A percentile compares a stretch with the other conserved stretches of the same genome.
Evolutionary conservation across 768 basidiomycete species (phyloP).

Genomic region (Auricularia heimuer): DNA sequence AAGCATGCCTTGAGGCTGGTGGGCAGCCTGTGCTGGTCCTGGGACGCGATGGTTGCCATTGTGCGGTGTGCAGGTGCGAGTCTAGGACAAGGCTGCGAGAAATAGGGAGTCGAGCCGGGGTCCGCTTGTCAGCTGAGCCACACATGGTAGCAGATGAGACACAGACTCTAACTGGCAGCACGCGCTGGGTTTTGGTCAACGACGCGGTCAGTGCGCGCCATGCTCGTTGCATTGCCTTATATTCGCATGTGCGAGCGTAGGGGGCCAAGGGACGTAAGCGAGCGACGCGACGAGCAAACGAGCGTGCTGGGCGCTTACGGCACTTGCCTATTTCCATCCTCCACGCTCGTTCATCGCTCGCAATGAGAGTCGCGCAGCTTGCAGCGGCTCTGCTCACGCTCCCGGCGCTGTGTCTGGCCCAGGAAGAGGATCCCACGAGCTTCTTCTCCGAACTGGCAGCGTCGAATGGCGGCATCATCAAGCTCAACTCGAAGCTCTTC

Average conservation of each 20-base stretch:
- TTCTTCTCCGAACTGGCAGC: slow-evolving; percentile 62
- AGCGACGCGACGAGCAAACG: too few species aligned
- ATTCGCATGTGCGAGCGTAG: too few species aligned
- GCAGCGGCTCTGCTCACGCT: not conserved
- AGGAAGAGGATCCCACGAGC: slow-evolving; percentile 25
- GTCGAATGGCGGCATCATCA: slow-evolving; percentile 69
- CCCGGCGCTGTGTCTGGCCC: slow-evolving; percentile 11
- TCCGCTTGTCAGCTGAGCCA: too few species aligned
- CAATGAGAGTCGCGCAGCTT: not conserved
- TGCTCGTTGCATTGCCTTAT: not conserved
- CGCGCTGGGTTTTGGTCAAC: not conserved
- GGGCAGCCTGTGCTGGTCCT: slow-evolving; percentile 1
- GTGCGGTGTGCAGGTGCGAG: not conserved
- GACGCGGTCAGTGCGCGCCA: not conserved
- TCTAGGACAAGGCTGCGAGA: not conserved
- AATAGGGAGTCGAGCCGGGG: not conserved
- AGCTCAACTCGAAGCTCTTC: slow-evolving; percentile 63
- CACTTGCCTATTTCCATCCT: not conserved
- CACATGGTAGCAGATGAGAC: too few species aligned
- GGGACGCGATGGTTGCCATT: not conserved
- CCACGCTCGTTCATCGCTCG: not conserved
- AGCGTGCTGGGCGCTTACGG: not conserved
- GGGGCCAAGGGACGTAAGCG: too few species aligned
- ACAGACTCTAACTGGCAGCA: too few species aligned
- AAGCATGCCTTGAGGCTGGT: not conserved